phyloP scores from a whole-genome alignment of 495 filamentous ascomycete genomes.

The Letharia columbiana region DNA sequence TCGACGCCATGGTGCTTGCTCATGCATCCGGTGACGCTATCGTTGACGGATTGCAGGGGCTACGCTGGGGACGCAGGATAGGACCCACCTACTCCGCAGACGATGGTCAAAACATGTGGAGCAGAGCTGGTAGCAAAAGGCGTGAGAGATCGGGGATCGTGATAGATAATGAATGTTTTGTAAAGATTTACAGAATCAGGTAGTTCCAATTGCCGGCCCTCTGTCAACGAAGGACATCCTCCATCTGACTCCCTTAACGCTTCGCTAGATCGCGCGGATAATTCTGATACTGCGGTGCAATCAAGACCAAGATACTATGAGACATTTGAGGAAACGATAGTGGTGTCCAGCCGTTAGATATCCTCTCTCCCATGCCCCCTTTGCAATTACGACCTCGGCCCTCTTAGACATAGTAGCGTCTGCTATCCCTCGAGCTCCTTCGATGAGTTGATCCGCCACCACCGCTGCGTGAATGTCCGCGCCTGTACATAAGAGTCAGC shows the following conservation, averaged over 20 bases:
- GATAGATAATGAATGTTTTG: not conserved
- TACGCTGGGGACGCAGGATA: too few species aligned
- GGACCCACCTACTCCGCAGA: too few species aligned
- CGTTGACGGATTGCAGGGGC: too few species aligned
- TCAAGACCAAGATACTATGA: not conserved
- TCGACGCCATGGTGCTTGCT: too few species aligned
- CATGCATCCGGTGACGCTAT: too few species aligned
- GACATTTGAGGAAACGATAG: constrained; percentile 6
- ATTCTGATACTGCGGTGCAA: not conserved
- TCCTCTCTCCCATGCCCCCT: not conserved
- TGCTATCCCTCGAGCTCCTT: constrained; percentile 26
- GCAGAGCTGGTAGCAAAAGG: too few species aligned
- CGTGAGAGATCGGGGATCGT: too few species aligned
- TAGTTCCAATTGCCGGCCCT: not conserved
- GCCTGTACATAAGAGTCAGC: constrained; percentile 15
- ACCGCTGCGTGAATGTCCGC: constrained; percentile 28
- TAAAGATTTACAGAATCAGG: not conserved
- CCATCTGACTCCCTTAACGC: constrained; percentile 12
- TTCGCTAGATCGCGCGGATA: constrained; percentile 18
- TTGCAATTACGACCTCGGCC: not conserved
- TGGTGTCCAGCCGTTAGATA: not conserved
- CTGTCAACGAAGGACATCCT: not conserved
- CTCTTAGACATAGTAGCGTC: constrained; percentile 24
- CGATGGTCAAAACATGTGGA: too few species aligned
- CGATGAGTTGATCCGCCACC: constrained; percentile 23